These are phyloP conservation scores for Populus hybrid DNA, from an alignment of 441 rosid species.

Conservation along the genomic window DNA sequence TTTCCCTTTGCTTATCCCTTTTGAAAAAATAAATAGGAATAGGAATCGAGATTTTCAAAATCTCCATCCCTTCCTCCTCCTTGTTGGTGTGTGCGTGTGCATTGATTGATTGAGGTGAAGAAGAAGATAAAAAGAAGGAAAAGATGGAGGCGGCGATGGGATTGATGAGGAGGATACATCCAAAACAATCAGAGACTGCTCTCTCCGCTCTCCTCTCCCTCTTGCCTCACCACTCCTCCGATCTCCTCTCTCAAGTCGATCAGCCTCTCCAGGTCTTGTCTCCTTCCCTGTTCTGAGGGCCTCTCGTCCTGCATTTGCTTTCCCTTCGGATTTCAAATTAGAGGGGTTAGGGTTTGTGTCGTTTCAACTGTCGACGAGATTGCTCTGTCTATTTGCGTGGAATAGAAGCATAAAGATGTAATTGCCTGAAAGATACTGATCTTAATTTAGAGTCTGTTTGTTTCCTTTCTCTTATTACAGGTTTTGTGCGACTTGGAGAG, in stretches of 20 bases:
- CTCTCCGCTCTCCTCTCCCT: slow-evolving; percentile 90
- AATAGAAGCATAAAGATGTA: background rate
- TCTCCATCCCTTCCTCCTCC: background rate
- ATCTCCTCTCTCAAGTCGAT: slow-evolving; percentile 96
- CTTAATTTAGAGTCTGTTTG: background rate
- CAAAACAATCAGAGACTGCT: slow-evolving; percentile 85
- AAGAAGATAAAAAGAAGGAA: background rate
- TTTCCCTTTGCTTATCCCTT: background rate
- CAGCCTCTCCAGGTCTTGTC: slow-evolving; percentile 86
- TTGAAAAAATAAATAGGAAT: background rate
- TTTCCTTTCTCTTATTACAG: slow-evolving; percentile 31
- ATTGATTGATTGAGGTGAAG: background rate
- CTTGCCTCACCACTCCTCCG: slow-evolving; percentile 82
- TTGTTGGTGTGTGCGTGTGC: background rate
- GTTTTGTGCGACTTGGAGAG: slow-evolving; percentile 60
- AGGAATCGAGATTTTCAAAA: background rate
- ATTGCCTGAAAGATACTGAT: background rate
- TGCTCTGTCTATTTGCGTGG: background rate
- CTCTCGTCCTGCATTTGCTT: background rate
- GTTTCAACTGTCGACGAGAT: background rate
- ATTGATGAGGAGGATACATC: slow-evolving; percentile 86
- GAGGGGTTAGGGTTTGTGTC: background rate
- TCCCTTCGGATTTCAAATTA: background rate
- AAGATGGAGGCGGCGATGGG: slow-evolving; percentile 91
- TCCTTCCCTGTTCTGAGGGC: background rate